Conservation (phyloP, 805 yeast species). For the Cyberlindnera galapagoensis region DNA sequence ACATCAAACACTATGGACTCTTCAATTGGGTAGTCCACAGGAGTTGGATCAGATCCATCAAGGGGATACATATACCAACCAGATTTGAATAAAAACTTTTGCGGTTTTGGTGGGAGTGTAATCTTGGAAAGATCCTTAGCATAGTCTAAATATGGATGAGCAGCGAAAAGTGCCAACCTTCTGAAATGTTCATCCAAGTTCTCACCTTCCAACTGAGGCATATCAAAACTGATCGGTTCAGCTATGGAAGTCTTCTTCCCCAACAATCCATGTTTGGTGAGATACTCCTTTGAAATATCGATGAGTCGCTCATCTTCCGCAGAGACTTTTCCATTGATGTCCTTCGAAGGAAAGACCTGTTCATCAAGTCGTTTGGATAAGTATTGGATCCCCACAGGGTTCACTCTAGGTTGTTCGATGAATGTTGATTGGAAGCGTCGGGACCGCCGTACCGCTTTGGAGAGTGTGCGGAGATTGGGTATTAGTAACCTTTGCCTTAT, state of each 20-base stretch:
- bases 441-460: background rate
- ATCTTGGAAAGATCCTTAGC: slow-evolving; percentile 37
- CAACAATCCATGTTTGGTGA: slow-evolving; percentile 56
- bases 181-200: slow-evolving; percentile 82
- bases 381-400: slow-evolving; percentile 79
- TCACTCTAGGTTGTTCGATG: slow-evolving; percentile 48
- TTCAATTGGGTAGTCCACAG: slow-evolving; percentile 66
- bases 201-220: slow-evolving; percentile 72
- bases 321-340: slow-evolving; percentile 8
- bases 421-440: slow-evolving; percentile 4
- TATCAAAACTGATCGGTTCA: slow-evolving; percentile 49
- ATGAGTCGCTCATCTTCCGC: slow-evolving; percentile 30
- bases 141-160: slow-evolving; percentile 53
- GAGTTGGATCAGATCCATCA: slow-evolving; percentile 42
- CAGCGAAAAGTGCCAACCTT: slow-evolving; percentile 51
- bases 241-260: slow-evolving; percentile 65
- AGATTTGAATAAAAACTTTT: slow-evolving; percentile 47
- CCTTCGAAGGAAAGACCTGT: slow-evolving; percentile 45
- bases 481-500: too few relatives aligned
- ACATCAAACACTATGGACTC: slow-evolving; percentile 79
- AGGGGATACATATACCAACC: slow-evolving; percentile 81
- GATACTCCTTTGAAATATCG: slow-evolving; percentile 52
- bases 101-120: slow-evolving; percentile 36
- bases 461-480: too few relatives aligned
- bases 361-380: slow-evolving; percentile 50